Evolutionary conservation across 495 filamentous ascomycete genomes (phyloP), one percentile per base, ranked within the genome.

Genomic region (Penicillium samsonianum): DNA sequence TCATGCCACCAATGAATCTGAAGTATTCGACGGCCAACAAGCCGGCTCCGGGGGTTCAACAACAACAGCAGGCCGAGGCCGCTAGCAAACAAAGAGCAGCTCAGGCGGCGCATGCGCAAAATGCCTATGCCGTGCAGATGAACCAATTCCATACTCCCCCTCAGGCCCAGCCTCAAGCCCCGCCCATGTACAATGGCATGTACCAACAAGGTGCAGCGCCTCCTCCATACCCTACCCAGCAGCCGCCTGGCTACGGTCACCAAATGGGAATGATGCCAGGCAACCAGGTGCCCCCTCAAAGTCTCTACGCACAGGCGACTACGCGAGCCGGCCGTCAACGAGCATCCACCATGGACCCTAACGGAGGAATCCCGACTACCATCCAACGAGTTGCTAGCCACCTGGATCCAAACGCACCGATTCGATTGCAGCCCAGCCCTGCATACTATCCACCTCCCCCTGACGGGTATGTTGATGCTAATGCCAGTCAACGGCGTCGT

Each of bases 361-460:
- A 95, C 64, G 87, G 90, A 66, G 93, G 94, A 7, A 93, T 99
- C 52, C 95, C 95, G 0, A 83, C 90, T 10, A 86, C 92, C 1
- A 92, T 99, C 51, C 95, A 99, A 68, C 79, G 95, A 55, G 94
- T 98, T n/a, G 92, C 92, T 11, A 96, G 91, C 67, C 94, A 97
- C 70, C 85, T 99, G 48, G 93, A 99, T 67, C 95, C 95, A 5
- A 97, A 84, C 56, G 90, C 92, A 33, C 95, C 95, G 0, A 98
- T 99, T 65, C 82, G 95, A 43, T 72, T 96, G 38, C 95, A 99
- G 67, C 95, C 95, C 6, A 96, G 91, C 57, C 95, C 95, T 2
- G 95, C 95, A 8, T 99, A 99, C 71, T 98, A 97, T 63, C 95
- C 94, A 16, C 94, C 94, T 9, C 92, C 92, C n/a, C 84, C 90